Evolutionary conservation across 2,329 filamentous ascomycete genomes (phyloP).

Genomic region (Coniochaeta ligniaria): DNA sequence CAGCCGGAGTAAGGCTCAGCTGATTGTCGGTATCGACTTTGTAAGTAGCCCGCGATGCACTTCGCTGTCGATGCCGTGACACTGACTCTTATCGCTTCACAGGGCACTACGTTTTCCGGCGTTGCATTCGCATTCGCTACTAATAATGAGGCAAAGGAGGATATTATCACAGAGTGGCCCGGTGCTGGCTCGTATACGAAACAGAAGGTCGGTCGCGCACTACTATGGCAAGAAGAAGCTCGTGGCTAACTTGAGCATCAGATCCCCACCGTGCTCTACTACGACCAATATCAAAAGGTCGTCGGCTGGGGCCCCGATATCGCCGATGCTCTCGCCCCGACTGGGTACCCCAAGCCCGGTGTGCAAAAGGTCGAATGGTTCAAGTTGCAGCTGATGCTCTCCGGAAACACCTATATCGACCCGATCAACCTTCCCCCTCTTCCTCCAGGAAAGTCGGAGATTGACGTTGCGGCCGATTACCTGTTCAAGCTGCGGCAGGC

Average conservation of each 20-base stretch:
- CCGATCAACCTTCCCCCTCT: slow-evolving; percentile 97
- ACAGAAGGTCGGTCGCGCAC: slow-evolving; percentile 67
- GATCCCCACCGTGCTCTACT: slow-evolving; percentile 99
- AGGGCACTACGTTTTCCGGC: slow-evolving; percentile 97
- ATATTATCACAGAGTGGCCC: slow-evolving; percentile 99
- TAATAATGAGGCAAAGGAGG: slow-evolving; percentile 94
- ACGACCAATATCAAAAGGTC: slow-evolving; percentile 98
- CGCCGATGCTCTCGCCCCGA: slow-evolving; percentile 90
- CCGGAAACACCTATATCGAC: slow-evolving; percentile 97
- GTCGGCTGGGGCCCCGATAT: slow-evolving; percentile 99
- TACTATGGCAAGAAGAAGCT: background rate
- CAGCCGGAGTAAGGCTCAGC: slow-evolving; percentile 85
- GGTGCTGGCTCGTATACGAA: slow-evolving; percentile 96
- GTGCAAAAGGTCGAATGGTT: slow-evolving; percentile 99
- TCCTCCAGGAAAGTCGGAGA: slow-evolving; percentile 95
- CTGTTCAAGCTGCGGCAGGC: slow-evolving; percentile 96
- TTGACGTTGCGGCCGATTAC: slow-evolving; percentile 98
- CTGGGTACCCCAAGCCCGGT: slow-evolving; percentile 93
- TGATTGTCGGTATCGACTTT: slow-evolving; percentile 99
- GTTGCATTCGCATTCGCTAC: slow-evolving; percentile 96
- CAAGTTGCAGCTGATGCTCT: slow-evolving; percentile 98
- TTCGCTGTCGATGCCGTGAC: background rate
- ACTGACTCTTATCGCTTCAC: slow-evolving; percentile 15
- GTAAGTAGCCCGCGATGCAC: slow-evolving; percentile 42
- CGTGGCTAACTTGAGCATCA: slow-evolving; percentile 25